Conservation (phyloP, 805 yeast genomes). For the Komagataella populi region DNA sequence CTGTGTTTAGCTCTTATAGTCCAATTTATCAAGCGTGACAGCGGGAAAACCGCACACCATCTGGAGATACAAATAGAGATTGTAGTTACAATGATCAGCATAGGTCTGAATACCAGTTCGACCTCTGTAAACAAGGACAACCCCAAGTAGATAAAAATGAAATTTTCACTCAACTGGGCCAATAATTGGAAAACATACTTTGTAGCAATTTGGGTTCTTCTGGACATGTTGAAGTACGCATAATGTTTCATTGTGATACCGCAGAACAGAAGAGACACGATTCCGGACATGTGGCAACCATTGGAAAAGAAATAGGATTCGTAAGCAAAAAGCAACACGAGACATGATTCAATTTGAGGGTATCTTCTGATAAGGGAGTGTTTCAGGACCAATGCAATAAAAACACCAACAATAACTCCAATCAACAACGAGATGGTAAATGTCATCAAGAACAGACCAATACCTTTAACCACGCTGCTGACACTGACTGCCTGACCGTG, state of each 20-base stretch:
- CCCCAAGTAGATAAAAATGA: conserved; percentile 91
- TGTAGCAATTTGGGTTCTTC: conserved; percentile 92
- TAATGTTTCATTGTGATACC: conserved; percentile 96
- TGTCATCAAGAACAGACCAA: conserved; percentile 85
- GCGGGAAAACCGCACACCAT: conserved; percentile 95
- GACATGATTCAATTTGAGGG: conserved; percentile 95
- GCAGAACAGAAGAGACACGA: conserved; percentile 85
- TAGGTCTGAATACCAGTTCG: conserved; percentile 86
- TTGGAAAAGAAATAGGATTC: conserved; percentile 95
- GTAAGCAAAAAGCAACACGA: conserved; percentile 82
- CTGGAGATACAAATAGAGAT: conserved; percentile 87
- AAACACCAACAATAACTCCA: conserved; percentile 77
- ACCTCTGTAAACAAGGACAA: conserved; percentile 92
- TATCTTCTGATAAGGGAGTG: conserved; percentile 88
- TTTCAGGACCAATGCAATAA: conserved; percentile 80
- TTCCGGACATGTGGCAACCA: conserved; percentile 99
- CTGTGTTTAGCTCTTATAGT: conserved; percentile 42
- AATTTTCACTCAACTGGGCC: conserved; percentile 93
- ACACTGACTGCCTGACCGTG: conserved; percentile 73
- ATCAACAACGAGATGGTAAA: conserved; percentile 83
- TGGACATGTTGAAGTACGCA: conserved; percentile 94
- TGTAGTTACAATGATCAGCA: conserved; percentile 81
- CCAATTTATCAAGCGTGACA: conserved; percentile 75
- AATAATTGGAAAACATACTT: conserved; percentile 88
- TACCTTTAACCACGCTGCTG: conserved; percentile 80